Base-by-base conservation (phyloP, 1,284 basidiomycete species). In the Phaffia rhodozyma region DNA sequence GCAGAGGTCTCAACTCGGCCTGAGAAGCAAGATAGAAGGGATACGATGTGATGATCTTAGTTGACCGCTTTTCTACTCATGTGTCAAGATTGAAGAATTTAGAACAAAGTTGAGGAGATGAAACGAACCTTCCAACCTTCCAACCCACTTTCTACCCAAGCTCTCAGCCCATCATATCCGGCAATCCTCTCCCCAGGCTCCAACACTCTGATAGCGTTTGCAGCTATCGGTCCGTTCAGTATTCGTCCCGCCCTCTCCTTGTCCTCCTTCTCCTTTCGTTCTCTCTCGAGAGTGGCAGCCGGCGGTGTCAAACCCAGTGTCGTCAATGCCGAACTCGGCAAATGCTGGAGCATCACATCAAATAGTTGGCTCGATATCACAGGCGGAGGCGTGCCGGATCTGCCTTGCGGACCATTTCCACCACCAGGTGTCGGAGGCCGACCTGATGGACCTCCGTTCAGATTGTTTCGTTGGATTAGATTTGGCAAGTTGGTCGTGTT, bases 101-200 rank as follows among this genome's bases (percentile, higher is more conserved):
- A 58, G 21, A 61, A 47, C n/a, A 2, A 48, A 43, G 13, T 80
- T 80, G 68, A 74, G 85, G 86, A 72, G 83, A 91, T 83, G 91
- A 89, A 72, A 90, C 38, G 87, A 86, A 76, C 89, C 55, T 91
- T 91, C 93, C 93, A 97, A n/a, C 85, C 80, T 73, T 94, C 90
- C 64, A 97, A 79, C 71, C 74, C 73, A 25, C 70, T 70, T 65
- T 75, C 73, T 25, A 77, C 75, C 76, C 76, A 77, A 65, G 91
- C 87, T 65, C 84, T 81, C 72, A 89, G 93, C 1, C 90, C 87
- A 70, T 87, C 85, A 65, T 91, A 88, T 67, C 76, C 76, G 57
- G 72, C 71, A 1, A 74, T 69, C 29, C 89, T 86, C 74, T 96
- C 92, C 20, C 86, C 88, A 2, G 91, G 88, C 73, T 96, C 91